These are phyloP conservation scores for Elsinoe fawcettii DNA, from an alignment of 2,329 filamentous ascomycete species.

Conservation along the genomic window DNA sequence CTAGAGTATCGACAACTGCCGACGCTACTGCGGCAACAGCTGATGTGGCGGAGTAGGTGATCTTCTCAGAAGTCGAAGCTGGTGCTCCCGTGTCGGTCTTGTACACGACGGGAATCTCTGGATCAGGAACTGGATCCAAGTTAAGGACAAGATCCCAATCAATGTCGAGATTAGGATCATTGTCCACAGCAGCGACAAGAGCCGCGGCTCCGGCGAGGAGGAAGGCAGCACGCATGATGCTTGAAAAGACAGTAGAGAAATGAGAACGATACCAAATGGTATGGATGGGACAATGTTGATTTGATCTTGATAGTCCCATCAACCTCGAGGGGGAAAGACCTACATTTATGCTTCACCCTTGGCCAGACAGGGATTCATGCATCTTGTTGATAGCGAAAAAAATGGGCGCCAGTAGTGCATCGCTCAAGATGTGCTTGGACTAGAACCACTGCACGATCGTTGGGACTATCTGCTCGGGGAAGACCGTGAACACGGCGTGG, in stretches of 20 bases:
- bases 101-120: constrained; percentile 1
- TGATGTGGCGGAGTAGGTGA: constrained; percentile 3
- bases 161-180: constrained; percentile 8
- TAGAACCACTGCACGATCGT: constrained; percentile 7
- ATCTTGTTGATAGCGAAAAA: neutral
- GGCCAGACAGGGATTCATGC: neutral
- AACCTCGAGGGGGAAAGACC: neutral
- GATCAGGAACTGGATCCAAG: constrained; percentile 1
- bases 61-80: neutral
- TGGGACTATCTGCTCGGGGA: neutral
- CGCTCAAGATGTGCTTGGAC: neutral
- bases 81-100: neutral
- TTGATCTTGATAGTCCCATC: neutral
- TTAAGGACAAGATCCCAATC: constrained; percentile 13
- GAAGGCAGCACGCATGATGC: neutral
- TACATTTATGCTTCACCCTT: constrained; percentile 11
- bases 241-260: neutral
- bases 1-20: constrained; percentile 68
- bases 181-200: neutral
- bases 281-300: neutral
- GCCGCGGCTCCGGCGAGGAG: neutral
- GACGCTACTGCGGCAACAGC: constrained; percentile 1
- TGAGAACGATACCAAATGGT: neutral
- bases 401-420: neutral
- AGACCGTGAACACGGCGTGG: neutral